phyloP scores from a whole-genome alignment of 495 filamentous ascomycete species.

The Penicillium paxilli region DNA sequence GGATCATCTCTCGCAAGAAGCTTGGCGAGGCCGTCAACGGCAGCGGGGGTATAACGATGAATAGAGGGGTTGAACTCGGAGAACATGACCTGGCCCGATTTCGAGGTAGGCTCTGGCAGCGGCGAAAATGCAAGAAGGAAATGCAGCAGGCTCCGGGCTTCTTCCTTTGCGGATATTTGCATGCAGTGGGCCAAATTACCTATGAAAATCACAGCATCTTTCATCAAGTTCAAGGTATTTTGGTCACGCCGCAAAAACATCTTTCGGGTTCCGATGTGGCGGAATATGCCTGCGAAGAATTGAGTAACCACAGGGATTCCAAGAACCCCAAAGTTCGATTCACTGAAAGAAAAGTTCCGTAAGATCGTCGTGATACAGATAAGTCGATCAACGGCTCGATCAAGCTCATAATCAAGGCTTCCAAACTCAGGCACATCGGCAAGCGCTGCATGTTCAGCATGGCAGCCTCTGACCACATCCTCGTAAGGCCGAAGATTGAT shows the following conservation, averaged over 20 bases:
- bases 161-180: constrained; percentile 81
- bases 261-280: constrained; percentile 86
- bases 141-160: constrained; percentile 81
- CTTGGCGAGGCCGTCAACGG: constrained; percentile 88
- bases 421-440: constrained; percentile 73
- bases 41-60: constrained; percentile 86
- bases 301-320: constrained; percentile 74
- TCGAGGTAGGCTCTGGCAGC: constrained; percentile 52
- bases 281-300: constrained; percentile 77
- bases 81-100: constrained; percentile 68
- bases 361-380: constrained; percentile 91
- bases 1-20: constrained; percentile 91
- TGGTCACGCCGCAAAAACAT: constrained; percentile 75
- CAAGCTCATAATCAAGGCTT: constrained; percentile 75
- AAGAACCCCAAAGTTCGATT: constrained; percentile 69
- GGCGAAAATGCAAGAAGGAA: constrained; percentile 92
- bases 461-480: constrained; percentile 76
- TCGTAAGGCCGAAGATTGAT: constrained; percentile 83
- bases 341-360: constrained; percentile 86
- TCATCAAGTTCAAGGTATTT: constrained; percentile 94
- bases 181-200: constrained; percentile 83
- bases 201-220: constrained; percentile 84
- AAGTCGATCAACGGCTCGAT: constrained; percentile 81
- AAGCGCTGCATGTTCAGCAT: constrained; percentile 66
- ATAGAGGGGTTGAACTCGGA: constrained; percentile 73